These are phyloP conservation scores for Colletotrichum truncatum DNA, from an alignment of 2,329 filamentous ascomycete species.

Conservation along the genomic window DNA sequence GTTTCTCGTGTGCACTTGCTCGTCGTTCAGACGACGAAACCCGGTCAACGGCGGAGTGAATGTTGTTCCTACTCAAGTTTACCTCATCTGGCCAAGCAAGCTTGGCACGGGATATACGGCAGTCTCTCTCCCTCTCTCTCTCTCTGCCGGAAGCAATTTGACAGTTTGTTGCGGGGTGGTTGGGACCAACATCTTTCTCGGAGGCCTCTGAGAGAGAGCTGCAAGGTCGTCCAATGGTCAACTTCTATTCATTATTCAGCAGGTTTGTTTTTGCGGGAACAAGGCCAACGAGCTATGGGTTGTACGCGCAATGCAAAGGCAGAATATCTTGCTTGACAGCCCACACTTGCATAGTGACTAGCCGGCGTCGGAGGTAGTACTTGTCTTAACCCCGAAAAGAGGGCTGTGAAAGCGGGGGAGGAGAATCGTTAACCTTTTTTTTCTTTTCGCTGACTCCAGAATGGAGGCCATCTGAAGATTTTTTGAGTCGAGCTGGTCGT, in stretches of 20 bases:
- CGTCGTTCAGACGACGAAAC: neutral
- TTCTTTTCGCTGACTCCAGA: constrained; percentile 1
- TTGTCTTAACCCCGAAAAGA: constrained; percentile 10
- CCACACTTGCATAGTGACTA: neutral
- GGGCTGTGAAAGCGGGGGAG: constrained; percentile 18
- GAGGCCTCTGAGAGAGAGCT: neutral
- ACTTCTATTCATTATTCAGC: constrained; percentile 14
- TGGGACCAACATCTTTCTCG: neutral
- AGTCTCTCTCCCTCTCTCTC: constrained; percentile 3
- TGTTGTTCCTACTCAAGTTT: neutral
- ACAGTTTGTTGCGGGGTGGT: neutral
- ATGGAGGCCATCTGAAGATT: constrained; percentile 21
- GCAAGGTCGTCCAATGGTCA: neutral
- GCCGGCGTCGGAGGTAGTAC: neutral
- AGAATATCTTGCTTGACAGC: constrained; percentile 6
- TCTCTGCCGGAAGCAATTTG: constrained; percentile 3
- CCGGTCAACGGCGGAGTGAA: neutral
- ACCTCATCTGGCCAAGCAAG: neutral
- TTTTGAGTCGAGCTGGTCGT: constrained; percentile 5
- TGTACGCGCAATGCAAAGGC: constrained; percentile 20
- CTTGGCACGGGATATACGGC: constrained; percentile 11
- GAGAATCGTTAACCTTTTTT: neutral
- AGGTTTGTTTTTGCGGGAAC: constrained; percentile 4
- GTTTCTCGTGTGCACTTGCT: neutral
- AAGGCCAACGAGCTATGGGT: constrained; percentile 12